phyloP scores from a whole-genome alignment of 768 basidiomycete genomes.

The Macrocybe gigantea region DNA sequence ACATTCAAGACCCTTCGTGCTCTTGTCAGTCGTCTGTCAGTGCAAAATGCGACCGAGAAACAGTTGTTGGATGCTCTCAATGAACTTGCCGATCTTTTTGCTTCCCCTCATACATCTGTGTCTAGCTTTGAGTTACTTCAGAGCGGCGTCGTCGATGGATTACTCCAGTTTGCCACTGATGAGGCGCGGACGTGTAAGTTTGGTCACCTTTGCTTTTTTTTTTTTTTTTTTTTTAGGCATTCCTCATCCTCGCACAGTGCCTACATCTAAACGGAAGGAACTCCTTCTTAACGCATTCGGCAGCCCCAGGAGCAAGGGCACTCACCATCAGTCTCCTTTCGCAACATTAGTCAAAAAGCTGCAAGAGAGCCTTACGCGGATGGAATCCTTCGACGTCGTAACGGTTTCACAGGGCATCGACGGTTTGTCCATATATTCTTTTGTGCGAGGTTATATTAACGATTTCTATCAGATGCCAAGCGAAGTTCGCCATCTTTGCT shows the following conservation, averaged over 20 bases:
- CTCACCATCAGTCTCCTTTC: conserved; percentile 51
- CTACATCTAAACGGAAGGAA: conserved; percentile 60
- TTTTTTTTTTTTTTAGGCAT: not conserved
- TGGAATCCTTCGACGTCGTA: conserved; percentile 94
- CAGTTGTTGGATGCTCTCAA: conserved; percentile 55
- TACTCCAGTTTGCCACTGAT: conserved; percentile 79
- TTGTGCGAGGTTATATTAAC: conserved; percentile 4
- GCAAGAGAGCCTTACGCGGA: conserved; percentile 90
- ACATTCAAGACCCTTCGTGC: conserved; percentile 58
- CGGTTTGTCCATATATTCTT: conserved; percentile 39
- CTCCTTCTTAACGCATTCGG: conserved; percentile 78
- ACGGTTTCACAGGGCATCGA: conserved; percentile 81
- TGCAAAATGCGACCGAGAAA: conserved; percentile 51
- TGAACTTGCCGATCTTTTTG: conserved; percentile 78
- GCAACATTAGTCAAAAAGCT: conserved; percentile 87
- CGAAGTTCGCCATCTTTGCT: conserved; percentile 86
- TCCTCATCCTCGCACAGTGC: conserved; percentile 37
- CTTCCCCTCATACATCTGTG: conserved; percentile 68
- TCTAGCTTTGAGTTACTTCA: conserved; percentile 96
- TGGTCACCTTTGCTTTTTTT: conserved; percentile 3
- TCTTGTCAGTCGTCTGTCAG: conserved; percentile 61
- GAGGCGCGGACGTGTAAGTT: conserved; percentile 51
- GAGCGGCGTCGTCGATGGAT: conserved; percentile 85
- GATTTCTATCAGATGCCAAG: conserved; percentile 60
- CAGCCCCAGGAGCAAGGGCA: conserved; percentile 39